Conservation (phyloP, 139 green algal species). For the Micractinium sp. region DNA sequence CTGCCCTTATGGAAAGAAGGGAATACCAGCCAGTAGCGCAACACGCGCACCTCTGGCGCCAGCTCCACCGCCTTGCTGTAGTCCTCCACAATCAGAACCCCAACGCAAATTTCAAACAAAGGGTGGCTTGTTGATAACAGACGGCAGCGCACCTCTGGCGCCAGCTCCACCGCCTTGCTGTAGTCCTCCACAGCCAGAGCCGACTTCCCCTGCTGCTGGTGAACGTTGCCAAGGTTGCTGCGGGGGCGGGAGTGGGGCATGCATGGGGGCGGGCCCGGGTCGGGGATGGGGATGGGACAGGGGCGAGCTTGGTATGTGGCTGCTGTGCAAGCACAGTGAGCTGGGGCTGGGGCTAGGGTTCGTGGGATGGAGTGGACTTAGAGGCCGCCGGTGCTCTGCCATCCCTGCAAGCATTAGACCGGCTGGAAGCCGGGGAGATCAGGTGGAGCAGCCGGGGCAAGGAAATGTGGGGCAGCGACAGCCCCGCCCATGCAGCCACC, state of each 20-base stretch:
- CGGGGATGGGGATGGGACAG: no score
- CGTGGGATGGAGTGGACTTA: no score
- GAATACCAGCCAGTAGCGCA: no score
- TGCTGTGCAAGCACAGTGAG: neutral
- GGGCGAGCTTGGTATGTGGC: neutral
- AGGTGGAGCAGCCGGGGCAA: no score
- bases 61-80: slow-evolving; percentile 27
- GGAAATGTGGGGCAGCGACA: neutral
- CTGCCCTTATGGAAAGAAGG: no score
- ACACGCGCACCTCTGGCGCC: slow-evolving; percentile 19
- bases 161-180: slow-evolving; percentile 26
- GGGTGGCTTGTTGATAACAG: neutral
- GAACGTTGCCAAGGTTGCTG: slow-evolving; percentile 45
- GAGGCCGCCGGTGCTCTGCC: no score
- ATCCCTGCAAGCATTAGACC: no score
- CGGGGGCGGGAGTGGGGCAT: neutral
- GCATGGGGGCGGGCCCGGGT: neutral
- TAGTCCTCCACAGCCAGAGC: slow-evolving; percentile 35
- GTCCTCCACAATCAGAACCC: neutral
- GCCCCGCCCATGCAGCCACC: neutral
- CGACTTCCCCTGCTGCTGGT: slow-evolving; percentile 35
- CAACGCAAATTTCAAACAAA: no score
- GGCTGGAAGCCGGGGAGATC: no score
- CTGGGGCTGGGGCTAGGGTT: neutral
- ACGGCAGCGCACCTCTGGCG: neutral